phyloP scores from a whole-genome alignment of 306 rosid species.

The Quercus dentata region DNA sequence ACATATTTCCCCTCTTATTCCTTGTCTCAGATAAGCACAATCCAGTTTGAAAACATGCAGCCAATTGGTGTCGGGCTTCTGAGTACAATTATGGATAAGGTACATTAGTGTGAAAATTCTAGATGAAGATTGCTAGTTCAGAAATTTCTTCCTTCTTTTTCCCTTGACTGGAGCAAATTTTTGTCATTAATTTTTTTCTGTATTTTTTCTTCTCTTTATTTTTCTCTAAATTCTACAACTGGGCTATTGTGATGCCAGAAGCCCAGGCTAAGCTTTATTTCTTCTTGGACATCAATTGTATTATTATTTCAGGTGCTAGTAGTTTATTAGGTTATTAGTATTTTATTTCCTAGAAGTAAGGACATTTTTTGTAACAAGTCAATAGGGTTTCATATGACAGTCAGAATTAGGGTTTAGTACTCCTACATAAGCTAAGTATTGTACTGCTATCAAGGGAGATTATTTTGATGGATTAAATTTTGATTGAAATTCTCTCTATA shows the following conservation, averaged over 20 bases:
- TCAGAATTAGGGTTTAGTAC: no score
- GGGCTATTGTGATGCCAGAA: not conserved
- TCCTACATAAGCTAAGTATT: no score
- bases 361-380: no score
- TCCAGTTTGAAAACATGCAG: conserved; percentile 93
- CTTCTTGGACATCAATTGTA: no score
- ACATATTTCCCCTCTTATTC: conserved; percentile 2
- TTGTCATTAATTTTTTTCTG: not conserved
- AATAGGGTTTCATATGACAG: no score
- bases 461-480: no score
- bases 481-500: no score
- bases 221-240: not conserved
- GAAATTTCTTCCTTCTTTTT: not conserved
- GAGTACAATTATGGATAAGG: conserved; percentile 85
- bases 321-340: no score
- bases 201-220: not conserved
- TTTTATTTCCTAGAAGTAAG: no score
- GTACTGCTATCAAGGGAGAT: no score
- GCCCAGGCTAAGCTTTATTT: no score
- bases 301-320: no score
- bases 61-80: conserved; percentile 91
- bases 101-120: conserved; percentile 28
- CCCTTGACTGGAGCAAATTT: not conserved
- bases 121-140: not conserved
- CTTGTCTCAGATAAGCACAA: conserved; percentile 77